Evolutionary conservation across 139 green algal species (phyloP), one percentile per base, ranked within the genome.

Genomic region (Coelastrella sp.): DNA sequence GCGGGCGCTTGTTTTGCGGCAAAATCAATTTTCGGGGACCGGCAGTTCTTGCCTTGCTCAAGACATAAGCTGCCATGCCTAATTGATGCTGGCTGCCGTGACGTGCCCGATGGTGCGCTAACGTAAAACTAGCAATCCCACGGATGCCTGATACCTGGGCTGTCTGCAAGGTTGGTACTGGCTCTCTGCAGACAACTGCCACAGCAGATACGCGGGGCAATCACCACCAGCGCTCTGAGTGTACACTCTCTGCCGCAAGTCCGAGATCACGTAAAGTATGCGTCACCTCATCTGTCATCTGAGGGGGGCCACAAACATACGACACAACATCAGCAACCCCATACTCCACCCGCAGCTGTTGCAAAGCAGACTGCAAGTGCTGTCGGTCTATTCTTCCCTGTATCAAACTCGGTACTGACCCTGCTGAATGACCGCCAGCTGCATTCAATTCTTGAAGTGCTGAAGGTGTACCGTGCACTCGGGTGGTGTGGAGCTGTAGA

Each of bases 211-310:
- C 68, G 5, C 14, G 68, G 8, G 8, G 14, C 8, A 17, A 4
- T 91, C 80, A 91, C 88, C 88, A 91, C 88, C 88, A 91, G 8
- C 60, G 58, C 73, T 91, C 88, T 14, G 23, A 77, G 3, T 61
- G 56, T 22, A 91, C 57, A 16, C 19, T 23, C 3, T 20, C 7
- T 4, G 59, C 23, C 4, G 19, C 4, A 23, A 91, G 47, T 11
- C 88, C 80, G n/a, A 83, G 66, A 7, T 71, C 5, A 14, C 20
- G 19, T 32, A 91, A 19, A 7, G 14, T 3, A 59, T 59, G 32
- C 16, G 23, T 16, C 19, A 91, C 57, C 5, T 88, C 68, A 20
- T 91, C 88, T 17, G 59, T 80, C 88, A 91, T 87, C 22, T 47
- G 5, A 2, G 88, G 80, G 0, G 88, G 88, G 0, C 88, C 88